Evolutionary conservation across 75 land plant genomes (phyloP).

Genomic region (Cunninghamia lanceolata): DNA sequence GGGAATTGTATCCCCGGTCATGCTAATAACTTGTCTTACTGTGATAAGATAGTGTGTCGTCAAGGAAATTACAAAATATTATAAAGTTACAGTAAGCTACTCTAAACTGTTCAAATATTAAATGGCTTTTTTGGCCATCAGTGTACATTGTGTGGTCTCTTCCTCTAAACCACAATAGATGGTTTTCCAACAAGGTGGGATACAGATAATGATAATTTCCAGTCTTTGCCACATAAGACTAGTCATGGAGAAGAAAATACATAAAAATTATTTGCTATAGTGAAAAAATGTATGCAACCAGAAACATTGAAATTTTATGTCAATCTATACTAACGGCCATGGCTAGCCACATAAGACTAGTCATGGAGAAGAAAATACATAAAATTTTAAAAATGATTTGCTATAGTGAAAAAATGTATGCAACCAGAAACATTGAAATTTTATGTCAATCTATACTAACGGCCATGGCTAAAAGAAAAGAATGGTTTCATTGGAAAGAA

Average conservation of each 20-base stretch:
- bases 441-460: not conserved
- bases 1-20: not conserved
- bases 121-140: not conserved
- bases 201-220: not conserved
- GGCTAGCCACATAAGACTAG: not conserved
- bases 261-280: not conserved
- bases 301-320: not conserved
- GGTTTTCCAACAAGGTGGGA: not conserved
- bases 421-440: not conserved
- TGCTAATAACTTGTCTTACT: not conserved
- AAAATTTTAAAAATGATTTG: not conserved
- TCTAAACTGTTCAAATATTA: not conserved
- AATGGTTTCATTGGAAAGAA: not conserved
- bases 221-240: not conserved
- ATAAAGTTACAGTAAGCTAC: not conserved
- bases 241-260: not conserved
- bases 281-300: not conserved
- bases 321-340: not conserved
- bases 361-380: not conserved
- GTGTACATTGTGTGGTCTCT: not conserved
- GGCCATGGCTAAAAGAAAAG: not conserved
- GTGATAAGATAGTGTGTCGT: not conserved
- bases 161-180: not conserved
- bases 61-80: not conserved
- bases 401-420: not conserved